A percentile compares a stretch with the other conserved stretches of the same genome.
These are phyloP conservation scores for Thecaphora thlaspeos DNA, from an alignment of 1,284 basidiomycete genomes.

Conservation along the genomic window DNA sequence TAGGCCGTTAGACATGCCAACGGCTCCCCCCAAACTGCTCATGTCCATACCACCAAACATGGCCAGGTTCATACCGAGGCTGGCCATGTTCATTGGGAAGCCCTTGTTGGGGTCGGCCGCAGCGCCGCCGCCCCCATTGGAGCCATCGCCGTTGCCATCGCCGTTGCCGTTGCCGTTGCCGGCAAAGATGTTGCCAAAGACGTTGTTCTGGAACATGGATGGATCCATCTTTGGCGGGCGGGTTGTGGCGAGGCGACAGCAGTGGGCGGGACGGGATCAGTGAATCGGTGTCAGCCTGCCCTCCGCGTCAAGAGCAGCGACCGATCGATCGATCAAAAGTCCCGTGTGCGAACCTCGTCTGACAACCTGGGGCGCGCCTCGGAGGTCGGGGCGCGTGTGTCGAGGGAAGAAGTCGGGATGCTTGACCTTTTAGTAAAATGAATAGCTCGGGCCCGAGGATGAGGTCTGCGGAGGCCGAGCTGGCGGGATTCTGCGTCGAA, in stretches of 20 bases:
- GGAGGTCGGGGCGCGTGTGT: too few relatives aligned
- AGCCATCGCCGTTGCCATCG: background rate
- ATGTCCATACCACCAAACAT: slow-evolving; percentile 34
- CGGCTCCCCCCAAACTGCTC: slow-evolving; percentile 6
- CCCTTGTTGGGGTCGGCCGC: background rate
- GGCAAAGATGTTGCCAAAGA: slow-evolving; percentile 32
- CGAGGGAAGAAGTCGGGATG: too few relatives aligned
- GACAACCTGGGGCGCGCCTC: too few relatives aligned
- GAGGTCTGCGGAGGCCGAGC: too few relatives aligned
- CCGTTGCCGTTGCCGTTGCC: slow-evolving; percentile 2
- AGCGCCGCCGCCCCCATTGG: background rate
- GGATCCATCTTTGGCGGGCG: slow-evolving; percentile 32
- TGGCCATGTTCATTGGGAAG: slow-evolving; percentile 1
- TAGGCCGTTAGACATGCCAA: background rate
- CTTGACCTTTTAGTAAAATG: too few relatives aligned
- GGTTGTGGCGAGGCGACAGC: slow-evolving; percentile 19
- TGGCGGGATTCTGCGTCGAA: too few relatives aligned
- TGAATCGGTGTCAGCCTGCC: too few relatives aligned
- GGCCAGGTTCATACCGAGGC: slow-evolving; percentile 24
- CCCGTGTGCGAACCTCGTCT: too few relatives aligned
- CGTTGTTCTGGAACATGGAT: slow-evolving; percentile 14
- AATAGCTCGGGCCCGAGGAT: too few relatives aligned
- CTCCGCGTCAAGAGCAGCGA: too few relatives aligned
- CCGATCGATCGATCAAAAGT: too few relatives aligned
- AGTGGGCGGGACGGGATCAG: too few relatives aligned